These are phyloP conservation scores for Acer yangbiense DNA, from an alignment of 345 rosid genomes.

Conservation along the genomic window DNA sequence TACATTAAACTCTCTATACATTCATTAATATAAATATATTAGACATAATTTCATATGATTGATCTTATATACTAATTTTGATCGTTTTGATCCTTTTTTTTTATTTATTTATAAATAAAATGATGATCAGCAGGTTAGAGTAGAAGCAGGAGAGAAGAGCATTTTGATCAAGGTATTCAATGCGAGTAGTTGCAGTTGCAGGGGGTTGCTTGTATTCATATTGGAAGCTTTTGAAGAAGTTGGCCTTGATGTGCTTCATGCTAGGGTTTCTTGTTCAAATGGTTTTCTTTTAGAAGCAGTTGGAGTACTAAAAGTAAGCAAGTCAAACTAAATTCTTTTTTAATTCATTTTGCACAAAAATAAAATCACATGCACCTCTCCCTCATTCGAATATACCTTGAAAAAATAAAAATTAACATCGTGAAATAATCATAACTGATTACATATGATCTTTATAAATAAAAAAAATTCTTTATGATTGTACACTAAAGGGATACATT, in stretches of 20 bases:
- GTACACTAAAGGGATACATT: too few species aligned
- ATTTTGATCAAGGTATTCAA: constrained; percentile 52
- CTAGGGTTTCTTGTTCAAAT: constrained; percentile 71
- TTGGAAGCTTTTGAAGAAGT: constrained; percentile 74
- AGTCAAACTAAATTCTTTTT: background rate
- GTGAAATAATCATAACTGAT: too few species aligned
- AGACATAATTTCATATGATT: background rate
- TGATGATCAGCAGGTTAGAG: constrained; percentile 41
- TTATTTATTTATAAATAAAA: too few species aligned
- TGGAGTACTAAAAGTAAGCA: constrained; percentile 50
- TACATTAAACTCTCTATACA: background rate
- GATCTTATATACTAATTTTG: too few species aligned
- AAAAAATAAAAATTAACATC: too few species aligned
- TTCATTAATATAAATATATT: background rate
- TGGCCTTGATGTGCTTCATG: constrained; percentile 66
- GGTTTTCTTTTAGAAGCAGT: constrained; percentile 60
- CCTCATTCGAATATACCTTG: background rate
- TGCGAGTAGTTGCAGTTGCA: constrained; percentile 40
- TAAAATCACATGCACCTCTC: background rate
- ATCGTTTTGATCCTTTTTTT: background rate
- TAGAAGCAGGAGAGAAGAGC: constrained; percentile 58
- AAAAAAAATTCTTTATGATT: too few species aligned
- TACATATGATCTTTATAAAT: too few species aligned
- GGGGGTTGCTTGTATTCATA: constrained; percentile 58
- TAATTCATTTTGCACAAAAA: background rate